Evolutionary conservation across 2,329 filamentous ascomycete genomes (phyloP).

Genomic region (Calcarisporium arbuscula): DNA sequence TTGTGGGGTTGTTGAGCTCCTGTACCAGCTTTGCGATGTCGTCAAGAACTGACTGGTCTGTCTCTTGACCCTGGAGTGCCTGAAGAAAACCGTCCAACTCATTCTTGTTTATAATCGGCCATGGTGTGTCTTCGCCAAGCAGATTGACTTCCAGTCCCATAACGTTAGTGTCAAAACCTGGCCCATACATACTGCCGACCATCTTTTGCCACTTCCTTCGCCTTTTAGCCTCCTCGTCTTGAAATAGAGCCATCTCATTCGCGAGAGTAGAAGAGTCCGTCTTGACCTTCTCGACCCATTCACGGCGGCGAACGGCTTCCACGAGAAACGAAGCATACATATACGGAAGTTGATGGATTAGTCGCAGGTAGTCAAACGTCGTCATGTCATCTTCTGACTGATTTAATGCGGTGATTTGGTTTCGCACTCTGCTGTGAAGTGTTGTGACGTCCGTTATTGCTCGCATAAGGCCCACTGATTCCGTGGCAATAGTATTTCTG

Average conservation of each 20-base stretch:
- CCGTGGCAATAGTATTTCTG: slow-evolving; percentile 60
- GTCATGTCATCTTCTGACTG: slow-evolving; percentile 70
- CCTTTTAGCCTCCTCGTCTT: slow-evolving; percentile 86
- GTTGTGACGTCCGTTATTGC: slow-evolving; percentile 75
- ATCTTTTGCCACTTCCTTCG: slow-evolving; percentile 86
- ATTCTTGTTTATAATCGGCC: slow-evolving; percentile 70
- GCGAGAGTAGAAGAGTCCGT: slow-evolving; percentile 79
- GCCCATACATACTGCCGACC: slow-evolving; percentile 68
- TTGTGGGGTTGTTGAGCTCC: slow-evolving; percentile 75
- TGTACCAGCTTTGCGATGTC: slow-evolving; percentile 72
- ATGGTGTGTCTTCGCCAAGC: slow-evolving; percentile 68
- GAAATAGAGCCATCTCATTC: slow-evolving; percentile 87
- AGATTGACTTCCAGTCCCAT: slow-evolving; percentile 81
- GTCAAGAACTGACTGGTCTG: slow-evolving; percentile 58
- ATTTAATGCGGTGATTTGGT: slow-evolving; percentile 64
- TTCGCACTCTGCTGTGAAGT: slow-evolving; percentile 64
- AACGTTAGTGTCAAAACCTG: slow-evolving; percentile 61
- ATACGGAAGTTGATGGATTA: slow-evolving; percentile 77
- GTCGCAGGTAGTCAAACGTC: slow-evolving; percentile 72
- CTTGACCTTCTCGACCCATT: slow-evolving; percentile 90
- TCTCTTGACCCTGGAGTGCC: slow-evolving; percentile 56
- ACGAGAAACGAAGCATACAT: slow-evolving; percentile 85
- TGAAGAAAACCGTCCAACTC: slow-evolving; percentile 72
- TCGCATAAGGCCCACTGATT: slow-evolving; percentile 70
- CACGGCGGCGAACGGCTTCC: slow-evolving; percentile 77